Base-by-base conservation (phyloP, 2,329 filamentous ascomycete species). In the Hymenoscyphus linearis region DNA sequence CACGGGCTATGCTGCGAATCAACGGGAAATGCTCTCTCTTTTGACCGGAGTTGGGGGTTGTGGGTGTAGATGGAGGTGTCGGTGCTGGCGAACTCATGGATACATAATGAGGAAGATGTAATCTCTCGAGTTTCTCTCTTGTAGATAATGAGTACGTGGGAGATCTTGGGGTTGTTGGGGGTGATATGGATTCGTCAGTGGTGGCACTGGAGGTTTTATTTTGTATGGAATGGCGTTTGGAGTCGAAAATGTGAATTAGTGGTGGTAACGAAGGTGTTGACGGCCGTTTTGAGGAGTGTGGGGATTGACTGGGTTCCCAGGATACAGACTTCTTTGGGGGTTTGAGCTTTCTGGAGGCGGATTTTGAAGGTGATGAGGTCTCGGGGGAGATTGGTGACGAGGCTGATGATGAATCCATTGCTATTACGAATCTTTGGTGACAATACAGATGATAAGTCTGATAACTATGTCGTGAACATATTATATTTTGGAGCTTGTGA, bases 11-110 rank as follows among this genome's bases (percentile, higher is more conserved):
- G 25, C 22, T 26, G 22, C 27, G 37, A 27, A 57, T 57, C 6
- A 57, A 34, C 4, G 55, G 55, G 37, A 57, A 57, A 7, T 36
- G 55, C 26, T 57, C 55, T n/a, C n/a, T 25, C 36, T 22, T 55
- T 12, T n/a, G 50, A 26, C n/a, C 10, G 6, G 14, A 12, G 14
- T 5, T 4, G 27, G 52, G 26, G 4, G 26, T 35, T 36, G 58
- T 53, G 35, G 27, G 54, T 40, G 44, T 50, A 13, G 44, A 22
- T 26, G 18, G 9, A 12, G 18, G 44, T 25, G 44, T 50, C 4
- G 44, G 10, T 25, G 44, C 44, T 3, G 44, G 4, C 13, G 44
- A 18, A 50, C 22, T 50, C 10, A 18, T 25, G 44, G 18, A 22
- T 12, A 22, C 25, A 50, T 50, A 18, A 50, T 22, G 44, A 25